Evolutionary conservation across 371 early-diverging fungal genomes (phyloP), one percentile per base, ranked within the genome.

Genomic region (Mortierella sp.): DNA sequence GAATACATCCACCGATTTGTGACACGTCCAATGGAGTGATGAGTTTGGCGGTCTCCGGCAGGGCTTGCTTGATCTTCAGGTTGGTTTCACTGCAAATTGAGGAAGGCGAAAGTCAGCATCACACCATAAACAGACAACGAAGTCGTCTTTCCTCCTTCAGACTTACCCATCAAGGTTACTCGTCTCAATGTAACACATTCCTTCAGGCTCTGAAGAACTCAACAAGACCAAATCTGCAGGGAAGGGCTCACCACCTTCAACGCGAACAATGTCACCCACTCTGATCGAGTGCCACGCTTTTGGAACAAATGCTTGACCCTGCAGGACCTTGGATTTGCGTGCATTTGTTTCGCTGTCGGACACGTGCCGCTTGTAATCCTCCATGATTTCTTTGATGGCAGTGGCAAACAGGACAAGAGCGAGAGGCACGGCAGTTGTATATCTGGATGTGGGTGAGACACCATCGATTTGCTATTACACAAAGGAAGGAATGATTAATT

Each of bases 321-420:
- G 71, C 22, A 94, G 76, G n/a, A 91, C 90, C 64, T 92, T 89
- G 44, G 86, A 86, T 25, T 80, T 67, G 65, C 92, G 82, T 21
- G 88, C 86, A 64, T 95, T 95, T 41, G 91, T 83, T 60, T 94
- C 94, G 31, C 82, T 78, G 64, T 95, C 95, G 0, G 92, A 88
- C 24, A 81, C 68, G 79, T 93, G 93, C 17, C 94, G 89, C 80
- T 93, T 95, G 77, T 88, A 83, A 79, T 99, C 99, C 78, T 99
- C 99, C 43, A 96, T 82, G 4, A 95, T 83, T 80, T 99, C 99
- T 80, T 99, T 99, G 40, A 95, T 80, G 24, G 96, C 99, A 2
- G 98, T 96, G 37, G 93, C 95, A 27, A 92, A 78, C 59, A 99
- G 79, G 1, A 99, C 98, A 62, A 97, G 88, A 3, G 83, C 70